Percentiles rank a stretch among this genome's conserved stretches.
Conservation (phyloP, 345 rosid genomes). For the Syzygium jambos region DNA sequence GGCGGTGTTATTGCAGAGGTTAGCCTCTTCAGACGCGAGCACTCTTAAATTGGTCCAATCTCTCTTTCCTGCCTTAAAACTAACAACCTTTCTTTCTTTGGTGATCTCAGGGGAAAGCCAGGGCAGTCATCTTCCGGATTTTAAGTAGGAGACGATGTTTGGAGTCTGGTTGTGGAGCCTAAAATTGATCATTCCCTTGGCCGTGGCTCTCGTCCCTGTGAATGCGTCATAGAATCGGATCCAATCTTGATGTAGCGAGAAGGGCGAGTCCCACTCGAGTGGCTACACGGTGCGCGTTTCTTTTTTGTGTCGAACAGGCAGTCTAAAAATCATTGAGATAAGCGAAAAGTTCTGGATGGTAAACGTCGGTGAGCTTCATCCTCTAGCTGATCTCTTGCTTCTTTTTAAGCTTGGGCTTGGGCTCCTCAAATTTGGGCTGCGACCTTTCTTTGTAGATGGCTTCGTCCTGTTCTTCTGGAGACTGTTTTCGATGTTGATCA, state of each 20-base stretch:
- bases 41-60: background rate
- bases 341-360: background rate
- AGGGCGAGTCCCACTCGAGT: background rate
- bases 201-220: background rate
- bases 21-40: background rate
- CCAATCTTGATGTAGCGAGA: background rate
- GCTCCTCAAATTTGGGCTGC: background rate
- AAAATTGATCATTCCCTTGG: background rate
- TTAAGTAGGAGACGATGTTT: background rate
- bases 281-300: background rate
- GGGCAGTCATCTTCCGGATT: conserved; percentile 36
- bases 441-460: background rate
- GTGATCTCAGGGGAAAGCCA: conserved; percentile 25
- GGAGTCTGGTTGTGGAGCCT: background rate
- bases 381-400: background rate
- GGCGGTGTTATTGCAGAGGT: conserved; percentile 25
- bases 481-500: background rate
- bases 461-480: background rate
- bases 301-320: background rate
- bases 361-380: background rate
- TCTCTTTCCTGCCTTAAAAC: background rate
- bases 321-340: background rate
- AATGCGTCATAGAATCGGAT: background rate
- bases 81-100: background rate
- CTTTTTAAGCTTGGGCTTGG: background rate